These are phyloP conservation scores for Myxozyma geophila DNA, from an alignment of 805 yeast genomes.

Conservation along the genomic window DNA sequence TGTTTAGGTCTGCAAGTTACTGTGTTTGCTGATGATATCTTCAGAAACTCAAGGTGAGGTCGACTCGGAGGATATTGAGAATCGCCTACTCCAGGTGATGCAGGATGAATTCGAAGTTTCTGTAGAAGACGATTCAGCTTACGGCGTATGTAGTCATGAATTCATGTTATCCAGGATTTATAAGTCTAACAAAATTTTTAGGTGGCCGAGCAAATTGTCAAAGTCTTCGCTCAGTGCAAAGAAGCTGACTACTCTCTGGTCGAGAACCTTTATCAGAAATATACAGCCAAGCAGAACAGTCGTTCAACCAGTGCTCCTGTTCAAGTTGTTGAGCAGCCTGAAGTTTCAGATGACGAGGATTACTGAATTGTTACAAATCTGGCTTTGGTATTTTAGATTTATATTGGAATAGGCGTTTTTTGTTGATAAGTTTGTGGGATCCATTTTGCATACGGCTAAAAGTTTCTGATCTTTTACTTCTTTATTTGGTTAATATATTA, in stretches of 20 bases:
- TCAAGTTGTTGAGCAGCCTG: slow-evolving; percentile 52
- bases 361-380: not conserved
- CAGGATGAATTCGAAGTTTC: slow-evolving; percentile 90
- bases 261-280: slow-evolving; percentile 63
- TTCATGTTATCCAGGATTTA: not conserved
- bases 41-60: slow-evolving; percentile 50
- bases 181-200: slow-evolving; percentile 32
- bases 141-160: slow-evolving; percentile 42
- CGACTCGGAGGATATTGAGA: slow-evolving; percentile 81
- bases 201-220: slow-evolving; percentile 68
- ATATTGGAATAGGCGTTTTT: slow-evolving; percentile 11
- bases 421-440: not conserved
- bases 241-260: slow-evolving; percentile 58
- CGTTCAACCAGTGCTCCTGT: slow-evolving; percentile 44
- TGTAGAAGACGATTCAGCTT: slow-evolving; percentile 87
- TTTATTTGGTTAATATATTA: not conserved
- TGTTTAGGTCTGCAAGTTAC: no score
- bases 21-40: not conserved
- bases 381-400: not conserved
- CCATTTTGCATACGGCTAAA: slow-evolving; percentile 4
- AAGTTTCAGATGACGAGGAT: slow-evolving; percentile 56
- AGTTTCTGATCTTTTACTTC: not conserved
- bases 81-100: slow-evolving; percentile 84
- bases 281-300: slow-evolving; percentile 56
- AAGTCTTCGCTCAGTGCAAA: slow-evolving; percentile 67